Conservation (phyloP, 306 rosid genomes). For the Glycine tomentella region DNA sequence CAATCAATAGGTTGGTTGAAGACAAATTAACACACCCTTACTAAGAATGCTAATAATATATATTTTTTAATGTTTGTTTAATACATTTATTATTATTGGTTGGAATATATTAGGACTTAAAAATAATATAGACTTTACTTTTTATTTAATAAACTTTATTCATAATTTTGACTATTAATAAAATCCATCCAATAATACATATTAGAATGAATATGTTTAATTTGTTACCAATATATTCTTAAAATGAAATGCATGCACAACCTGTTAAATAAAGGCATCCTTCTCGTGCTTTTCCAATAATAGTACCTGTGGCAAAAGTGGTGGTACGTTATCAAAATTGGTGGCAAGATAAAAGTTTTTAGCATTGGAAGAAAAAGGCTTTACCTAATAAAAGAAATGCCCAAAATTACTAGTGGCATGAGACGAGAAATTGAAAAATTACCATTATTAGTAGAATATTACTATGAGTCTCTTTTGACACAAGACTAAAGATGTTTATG, state of each 20-base stretch:
- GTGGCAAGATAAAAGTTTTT: not conserved
- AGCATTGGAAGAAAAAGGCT: not conserved
- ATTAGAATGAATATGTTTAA: not conserved
- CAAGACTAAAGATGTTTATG: no score
- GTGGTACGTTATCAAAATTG: not conserved
- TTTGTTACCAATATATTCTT: not conserved
- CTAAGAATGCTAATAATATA: not conserved
- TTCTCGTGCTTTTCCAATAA: not conserved
- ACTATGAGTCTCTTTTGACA: no score
- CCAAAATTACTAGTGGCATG: not conserved
- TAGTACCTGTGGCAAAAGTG: not conserved
- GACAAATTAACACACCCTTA: not conserved
- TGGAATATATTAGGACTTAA: not conserved
- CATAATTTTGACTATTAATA: not conserved
- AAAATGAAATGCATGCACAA: no score
- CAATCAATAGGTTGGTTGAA: not conserved
- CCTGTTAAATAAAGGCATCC: not conserved
- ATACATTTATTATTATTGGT: not conserved
- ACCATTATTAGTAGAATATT: not conserved
- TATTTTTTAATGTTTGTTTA: not conserved
- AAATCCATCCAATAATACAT: not conserved
- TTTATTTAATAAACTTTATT: no score
- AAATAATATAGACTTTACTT: no score
- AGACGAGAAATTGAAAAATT: no score
- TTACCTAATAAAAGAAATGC: not conserved